phyloP scores from a whole-genome alignment of 2,329 filamentous ascomycete genomes.

The Pleurostoma richardsiae region DNA sequence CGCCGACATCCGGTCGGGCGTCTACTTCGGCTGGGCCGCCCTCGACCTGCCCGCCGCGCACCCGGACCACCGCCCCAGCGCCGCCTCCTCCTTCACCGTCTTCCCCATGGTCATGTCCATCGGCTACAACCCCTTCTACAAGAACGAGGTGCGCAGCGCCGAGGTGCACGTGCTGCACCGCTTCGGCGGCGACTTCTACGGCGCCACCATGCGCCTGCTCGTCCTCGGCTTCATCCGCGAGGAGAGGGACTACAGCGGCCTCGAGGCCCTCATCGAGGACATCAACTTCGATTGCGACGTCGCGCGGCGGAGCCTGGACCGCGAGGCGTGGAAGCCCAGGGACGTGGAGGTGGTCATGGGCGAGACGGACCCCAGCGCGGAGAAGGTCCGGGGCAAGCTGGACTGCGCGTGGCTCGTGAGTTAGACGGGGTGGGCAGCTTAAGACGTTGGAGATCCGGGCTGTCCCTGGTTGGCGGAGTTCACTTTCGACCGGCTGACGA shows the following conservation, averaged over 20 bases:
- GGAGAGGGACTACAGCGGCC: slow-evolving; percentile 80
- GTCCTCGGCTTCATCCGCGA: slow-evolving; percentile 85
- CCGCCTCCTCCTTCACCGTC: slow-evolving; percentile 30
- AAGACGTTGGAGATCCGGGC: too few relatives aligned
- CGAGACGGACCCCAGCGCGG: too few relatives aligned
- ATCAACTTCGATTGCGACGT: slow-evolving; percentile 88
- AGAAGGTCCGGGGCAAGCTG: slow-evolving; percentile 1
- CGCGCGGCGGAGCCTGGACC: slow-evolving; percentile 64
- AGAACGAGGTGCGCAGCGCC: slow-evolving; percentile 79
- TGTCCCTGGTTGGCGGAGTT: too few relatives aligned
- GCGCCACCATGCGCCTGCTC: slow-evolving; percentile 68
- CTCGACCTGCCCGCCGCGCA: slow-evolving; percentile 53
- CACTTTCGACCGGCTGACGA: too few relatives aligned
- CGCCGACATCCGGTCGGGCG: slow-evolving; percentile 63
- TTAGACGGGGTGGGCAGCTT: slow-evolving; percentile 1
- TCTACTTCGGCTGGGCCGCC: slow-evolving; percentile 91
- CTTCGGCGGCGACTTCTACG: slow-evolving; percentile 82
- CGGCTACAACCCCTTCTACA: slow-evolving; percentile 97
- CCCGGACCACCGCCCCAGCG: slow-evolving; percentile 27
- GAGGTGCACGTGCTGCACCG: slow-evolving; percentile 84
- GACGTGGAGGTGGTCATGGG: slow-evolving; percentile 17
- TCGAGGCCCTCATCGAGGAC: slow-evolving; percentile 81
- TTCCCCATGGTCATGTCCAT: slow-evolving; percentile 92
- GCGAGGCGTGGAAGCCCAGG: slow-evolving; percentile 54
- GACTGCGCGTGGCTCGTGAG: slow-evolving; percentile 10